A percentile compares a stretch with the other conserved stretches of the same genome.
Evolutionary conservation across 208 protist genomes (phyloP).

Genomic region (Novymonas esmeraldas): DNA sequence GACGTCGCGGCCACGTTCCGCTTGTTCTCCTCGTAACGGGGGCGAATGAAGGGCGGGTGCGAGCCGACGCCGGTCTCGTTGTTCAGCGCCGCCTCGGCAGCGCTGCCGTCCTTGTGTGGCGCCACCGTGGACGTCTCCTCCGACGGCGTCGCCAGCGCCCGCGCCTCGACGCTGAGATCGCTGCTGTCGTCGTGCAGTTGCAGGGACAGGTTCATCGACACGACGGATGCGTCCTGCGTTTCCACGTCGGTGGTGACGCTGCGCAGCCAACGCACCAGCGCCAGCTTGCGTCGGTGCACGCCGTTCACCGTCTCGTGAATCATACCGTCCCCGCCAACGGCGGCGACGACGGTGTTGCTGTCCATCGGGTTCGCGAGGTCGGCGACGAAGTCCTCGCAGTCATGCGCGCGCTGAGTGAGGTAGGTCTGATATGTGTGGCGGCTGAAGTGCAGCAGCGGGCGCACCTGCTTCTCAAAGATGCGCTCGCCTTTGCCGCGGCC

Average conservation of each 20-base stretch:
- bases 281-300: slow-evolving; percentile 60
- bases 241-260: slow-evolving; percentile 12
- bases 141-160: slow-evolving; percentile 6
- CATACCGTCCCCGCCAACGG: slow-evolving; percentile 85
- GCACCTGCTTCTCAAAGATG: slow-evolving; percentile 57
- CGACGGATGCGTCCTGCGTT: not conserved
- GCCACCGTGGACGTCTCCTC: not conserved
- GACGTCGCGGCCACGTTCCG: not conserved
- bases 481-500: slow-evolving; percentile 65
- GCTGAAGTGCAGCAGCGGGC: slow-evolving; percentile 73
- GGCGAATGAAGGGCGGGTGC: not conserved
- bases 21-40: slow-evolving; percentile 16
- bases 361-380: slow-evolving; percentile 56
- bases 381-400: slow-evolving; percentile 87
- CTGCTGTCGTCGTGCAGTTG: slow-evolving; percentile 8
- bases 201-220: not conserved
- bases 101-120: not conserved
- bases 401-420: slow-evolving; percentile 63
- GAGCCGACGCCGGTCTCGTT: not conserved
- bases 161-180: not conserved
- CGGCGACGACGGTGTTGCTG: slow-evolving; percentile 54
- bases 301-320: slow-evolving; percentile 84
- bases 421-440: slow-evolving; percentile 58
- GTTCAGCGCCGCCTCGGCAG: not conserved
- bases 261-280: slow-evolving; percentile 38